Conservation (phyloP, 129 eudicot species). For the Daucus carota region DH1_v3.0 NC_030384.2:39179501-39180000, state of each 20-base stretch:
- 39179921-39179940: background rate
- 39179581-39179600: background rate
- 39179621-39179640: too few relatives aligned
- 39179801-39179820: background rate
- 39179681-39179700: background rate
- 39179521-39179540: slow-evolving; percentile 2
- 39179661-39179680: background rate
- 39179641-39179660: too few relatives aligned
- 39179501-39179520: background rate
- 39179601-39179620: too few relatives aligned
- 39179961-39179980: background rate
- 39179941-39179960: slow-evolving; percentile 4
- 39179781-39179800: background rate
- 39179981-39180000: background rate
- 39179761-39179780: background rate
- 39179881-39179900: background rate
- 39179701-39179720: background rate
- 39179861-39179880: background rate
- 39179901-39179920: background rate
- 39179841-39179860: slow-evolving; percentile 1
- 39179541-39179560: slow-evolving; percentile 3
- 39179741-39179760: background rate
- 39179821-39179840: background rate
- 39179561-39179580: background rate
- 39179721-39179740: background rate